Base-by-base conservation (phyloP, 176 grass and related monocot species). In the Cenchrus purpureus region DNA sequence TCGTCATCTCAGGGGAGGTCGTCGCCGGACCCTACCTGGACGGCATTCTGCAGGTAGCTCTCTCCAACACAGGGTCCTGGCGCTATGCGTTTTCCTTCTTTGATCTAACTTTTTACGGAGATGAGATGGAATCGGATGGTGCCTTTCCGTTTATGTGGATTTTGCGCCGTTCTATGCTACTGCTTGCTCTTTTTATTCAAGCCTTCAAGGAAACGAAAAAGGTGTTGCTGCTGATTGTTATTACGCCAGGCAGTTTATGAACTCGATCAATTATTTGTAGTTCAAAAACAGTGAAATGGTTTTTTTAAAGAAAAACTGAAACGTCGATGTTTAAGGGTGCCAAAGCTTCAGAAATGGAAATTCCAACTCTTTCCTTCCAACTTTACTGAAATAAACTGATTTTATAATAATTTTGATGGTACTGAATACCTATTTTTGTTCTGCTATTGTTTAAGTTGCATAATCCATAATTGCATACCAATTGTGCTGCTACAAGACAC, bases 1-100 rank as follows among this genome's bases (percentile, higher is more conserved):
- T 97, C 63, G 90, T 94, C 49, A 72, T 97, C 72, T 97, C 95
- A 0, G 88, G 88, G 48, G 92, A 97, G 74, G 93, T 97, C 69
- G 86, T 94, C 31, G 84, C 89, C n/a, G 91, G 88, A 8, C 78
- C 88, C 16, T 52, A 92, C 64, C 86, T 97, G 68, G 90, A 94
- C 65, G 83, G 73, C 76, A 94, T 97, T 79, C 88, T 97, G 32
- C 92, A 94, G 90, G 95, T 94, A 66, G 19, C 19, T 1, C 12
- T 74, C 71, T 7, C 79, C 2, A 49, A 16, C 60, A 2, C 60
- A 12, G 44, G 0, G n/a, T 46, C 55, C 52, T n/a, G 12, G 1
- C 3, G 73, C 70, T 49, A 25, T 57, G 14, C 9, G 68, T 4
- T 61, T 82, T 1, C 29, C 43, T 44, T 5, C 17, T 50, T 12